Base-by-base conservation (phyloP, 345 rosid species). In the Gossypium herbaceum region DNA sequence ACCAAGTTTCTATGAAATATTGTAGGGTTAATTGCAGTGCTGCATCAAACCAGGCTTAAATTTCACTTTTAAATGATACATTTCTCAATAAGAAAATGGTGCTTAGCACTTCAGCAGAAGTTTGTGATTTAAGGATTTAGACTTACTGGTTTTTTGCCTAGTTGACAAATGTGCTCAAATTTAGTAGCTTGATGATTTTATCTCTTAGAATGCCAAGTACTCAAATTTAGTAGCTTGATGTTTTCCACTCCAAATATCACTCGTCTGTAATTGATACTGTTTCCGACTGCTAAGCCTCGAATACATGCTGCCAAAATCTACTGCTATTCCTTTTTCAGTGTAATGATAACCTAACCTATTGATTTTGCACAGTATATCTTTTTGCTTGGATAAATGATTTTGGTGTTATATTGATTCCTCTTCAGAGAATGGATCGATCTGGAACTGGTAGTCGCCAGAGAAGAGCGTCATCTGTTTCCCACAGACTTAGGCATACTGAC, bases 351-450 rank as follows among this genome's bases (percentile, higher is more conserved):
- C 12, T 20, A 0, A 66, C 41, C 66, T 60, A 22, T 56, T 81
- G 29, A 17, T 19, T 71, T 57, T 63, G 20, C 56, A 27, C 17
- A 25, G 17, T 27, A 47, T 60, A 60, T 20, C 13, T 47, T 34
- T 34, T 20, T n/a, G 1, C 13, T 50, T 34, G 25, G 58, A 52
- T 50, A 25, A 61, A 62, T 11, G 27, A 6, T 4, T 61, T 12
- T 10, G 7, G 67, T 47, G 22, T 58, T 76, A 76, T 52, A 43
- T 72, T 79, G 9, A 8, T 80, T 80, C 44, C 80, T 81, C 82
- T 82, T 78, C 75, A 93, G 97, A 89, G 96, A 82, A 84, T 86
- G 87, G 98, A 95, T 77, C 87, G 88, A 73, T 89, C 97, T 60
- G 99, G 97, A 74, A 87, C 86, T 19, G 88, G 91, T 61, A 85